Conservation (phyloP, 2,329 filamentous ascomycete species). For the Sporothrix protearum region DNA sequence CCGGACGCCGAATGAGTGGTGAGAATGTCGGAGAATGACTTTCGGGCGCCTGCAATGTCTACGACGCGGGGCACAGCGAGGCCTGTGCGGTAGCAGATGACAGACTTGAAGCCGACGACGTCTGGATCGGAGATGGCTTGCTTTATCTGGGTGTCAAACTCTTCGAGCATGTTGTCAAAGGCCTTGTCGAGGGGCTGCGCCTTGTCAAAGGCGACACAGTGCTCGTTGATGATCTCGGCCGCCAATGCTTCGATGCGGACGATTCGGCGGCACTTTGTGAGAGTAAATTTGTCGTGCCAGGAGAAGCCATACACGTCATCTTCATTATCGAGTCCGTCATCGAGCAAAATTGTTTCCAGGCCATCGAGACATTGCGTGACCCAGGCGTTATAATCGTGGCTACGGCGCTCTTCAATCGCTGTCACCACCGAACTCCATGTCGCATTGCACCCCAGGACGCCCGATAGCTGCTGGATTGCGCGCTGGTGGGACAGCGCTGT, state of each 20-base stretch:
- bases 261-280: slow-evolving; percentile 65
- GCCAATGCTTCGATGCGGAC: slow-evolving; percentile 74
- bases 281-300: slow-evolving; percentile 65
- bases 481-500: slow-evolving; percentile 67
- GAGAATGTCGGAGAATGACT: slow-evolving; percentile 40
- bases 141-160: slow-evolving; percentile 52
- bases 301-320: slow-evolving; percentile 56
- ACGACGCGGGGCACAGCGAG: slow-evolving; percentile 54
- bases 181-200: slow-evolving; percentile 38
- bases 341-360: slow-evolving; percentile 71
- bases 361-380: slow-evolving; percentile 63
- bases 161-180: slow-evolving; percentile 45
- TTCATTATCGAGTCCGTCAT: slow-evolving; percentile 64
- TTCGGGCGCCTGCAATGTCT: slow-evolving; percentile 42
- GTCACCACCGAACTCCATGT: slow-evolving; percentile 56
- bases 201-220: slow-evolving; percentile 36
- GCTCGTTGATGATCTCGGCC: slow-evolving; percentile 54
- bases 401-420: slow-evolving; percentile 42
- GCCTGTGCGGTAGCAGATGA: slow-evolving; percentile 77
- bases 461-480: slow-evolving; percentile 64
- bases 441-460: slow-evolving; percentile 60
- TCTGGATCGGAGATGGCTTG: slow-evolving; percentile 59
- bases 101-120: slow-evolving; percentile 77
- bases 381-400: slow-evolving; percentile 53
- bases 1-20: slow-evolving; percentile 33